Conservation (phyloP, 306 rosid genomes). For the Citrullus amarus region DNA sequence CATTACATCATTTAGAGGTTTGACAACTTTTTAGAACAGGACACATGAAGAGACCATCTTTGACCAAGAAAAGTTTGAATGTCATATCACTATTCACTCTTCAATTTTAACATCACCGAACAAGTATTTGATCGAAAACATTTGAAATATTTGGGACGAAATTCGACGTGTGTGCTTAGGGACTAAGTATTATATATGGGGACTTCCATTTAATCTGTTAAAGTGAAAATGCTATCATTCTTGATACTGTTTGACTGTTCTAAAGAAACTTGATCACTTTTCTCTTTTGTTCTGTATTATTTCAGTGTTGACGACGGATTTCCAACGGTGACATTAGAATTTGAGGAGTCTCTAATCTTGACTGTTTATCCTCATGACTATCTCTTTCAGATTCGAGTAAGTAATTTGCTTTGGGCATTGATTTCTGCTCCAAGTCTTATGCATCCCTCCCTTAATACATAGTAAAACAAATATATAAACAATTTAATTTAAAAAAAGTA, state of each 20-base stretch:
- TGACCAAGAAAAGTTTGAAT: background rate
- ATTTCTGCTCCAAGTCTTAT: too few species aligned
- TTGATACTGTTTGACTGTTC: background rate
- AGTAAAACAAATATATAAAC: too few species aligned
- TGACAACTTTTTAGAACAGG: background rate
- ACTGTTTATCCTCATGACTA: slow-evolving; percentile 59
- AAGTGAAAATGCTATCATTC: background rate
- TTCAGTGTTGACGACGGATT: slow-evolving; percentile 66
- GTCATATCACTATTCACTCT: background rate
- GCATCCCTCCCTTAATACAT: too few species aligned
- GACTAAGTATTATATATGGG: background rate
- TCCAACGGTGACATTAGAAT: slow-evolving; percentile 48
- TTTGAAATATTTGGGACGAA: background rate
- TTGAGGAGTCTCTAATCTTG: slow-evolving; percentile 41
- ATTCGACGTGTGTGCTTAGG: background rate
- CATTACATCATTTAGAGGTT: background rate
- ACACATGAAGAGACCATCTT: background rate
- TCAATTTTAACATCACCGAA: background rate
- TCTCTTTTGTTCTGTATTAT: background rate
- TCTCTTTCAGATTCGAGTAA: slow-evolving; percentile 36
- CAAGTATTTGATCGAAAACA: background rate
- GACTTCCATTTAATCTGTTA: background rate
- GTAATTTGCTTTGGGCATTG: slow-evolving; percentile 7
- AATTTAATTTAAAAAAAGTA: too few species aligned
- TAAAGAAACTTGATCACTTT: background rate